Percentiles rank a stretch among this genome's conserved stretches.
Evolutionary conservation across 1,139 yeast genomes (phyloP).

Genomic region (Tardiomyces depauwii): DNA sequence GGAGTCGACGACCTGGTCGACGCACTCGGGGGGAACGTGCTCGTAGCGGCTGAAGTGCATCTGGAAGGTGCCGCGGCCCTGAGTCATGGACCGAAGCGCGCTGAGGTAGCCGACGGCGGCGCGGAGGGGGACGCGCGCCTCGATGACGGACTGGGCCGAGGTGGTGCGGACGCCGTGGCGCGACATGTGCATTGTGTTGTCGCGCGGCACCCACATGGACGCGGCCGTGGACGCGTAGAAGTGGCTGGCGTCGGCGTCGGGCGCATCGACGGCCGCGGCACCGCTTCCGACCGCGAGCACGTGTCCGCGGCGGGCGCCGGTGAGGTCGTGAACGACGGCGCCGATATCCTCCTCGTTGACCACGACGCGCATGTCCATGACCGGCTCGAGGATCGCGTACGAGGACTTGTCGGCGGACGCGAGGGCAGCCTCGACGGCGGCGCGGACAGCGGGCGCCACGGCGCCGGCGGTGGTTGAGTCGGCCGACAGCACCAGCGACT

Average conservation of each 20-base stretch:
- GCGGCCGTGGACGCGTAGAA: conserved; percentile 19
- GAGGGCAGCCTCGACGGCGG: conserved; percentile 33
- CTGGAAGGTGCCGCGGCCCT: conserved; percentile 77
- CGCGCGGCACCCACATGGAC: conserved; percentile 27
- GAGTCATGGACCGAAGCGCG: conserved; percentile 69
- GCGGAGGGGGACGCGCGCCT: conserved; percentile 72
- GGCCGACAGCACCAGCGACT: conserved; percentile 42
- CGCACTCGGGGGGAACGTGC: conserved; percentile 12
- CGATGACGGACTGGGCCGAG: conserved; percentile 30
- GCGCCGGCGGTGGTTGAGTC: conserved; percentile 35
- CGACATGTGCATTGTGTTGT: conserved; percentile 30
- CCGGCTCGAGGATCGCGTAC: conserved; percentile 67
- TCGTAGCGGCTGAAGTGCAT: conserved; percentile 74
- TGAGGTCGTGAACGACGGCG: conserved; percentile 69
- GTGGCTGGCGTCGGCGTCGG: conserved; percentile 9
- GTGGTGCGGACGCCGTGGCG: conserved; percentile 22
- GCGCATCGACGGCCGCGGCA: conserved; percentile 13
- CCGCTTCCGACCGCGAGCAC: conserved; percentile 38
- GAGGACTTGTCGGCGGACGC: conserved; percentile 18
- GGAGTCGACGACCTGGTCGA: conserved; percentile 1
- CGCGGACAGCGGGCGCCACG: conserved; percentile 35
- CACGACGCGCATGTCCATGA: conserved; percentile 66
- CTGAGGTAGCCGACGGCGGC: conserved; percentile 87
- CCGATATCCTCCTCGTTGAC: conserved; percentile 68
- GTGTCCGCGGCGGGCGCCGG: conserved; percentile 57